Evolutionary conservation across 2,329 filamentous ascomycete genomes (phyloP).

Genomic region (Pleoardoris graminearum): DNA sequence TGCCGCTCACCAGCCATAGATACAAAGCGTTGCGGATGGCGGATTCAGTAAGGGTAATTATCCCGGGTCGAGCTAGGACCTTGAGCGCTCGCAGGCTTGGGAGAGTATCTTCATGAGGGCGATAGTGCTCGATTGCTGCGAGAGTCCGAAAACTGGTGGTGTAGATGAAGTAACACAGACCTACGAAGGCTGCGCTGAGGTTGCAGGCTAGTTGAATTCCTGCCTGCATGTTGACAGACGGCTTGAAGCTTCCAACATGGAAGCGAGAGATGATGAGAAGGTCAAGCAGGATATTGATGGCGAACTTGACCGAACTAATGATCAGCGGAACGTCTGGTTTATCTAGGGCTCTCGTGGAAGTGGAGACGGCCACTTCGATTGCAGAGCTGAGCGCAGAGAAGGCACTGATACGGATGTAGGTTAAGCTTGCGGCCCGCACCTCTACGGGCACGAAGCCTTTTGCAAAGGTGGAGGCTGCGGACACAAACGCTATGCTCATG

Average conservation of each 20-base stretch:
- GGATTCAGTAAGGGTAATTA: slow-evolving; percentile 65
- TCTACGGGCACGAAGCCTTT: slow-evolving; percentile 65
- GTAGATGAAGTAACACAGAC: slow-evolving; percentile 62
- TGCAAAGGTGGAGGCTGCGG: slow-evolving; percentile 59
- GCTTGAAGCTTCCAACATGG: slow-evolving; percentile 58
- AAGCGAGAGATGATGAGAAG: slow-evolving; percentile 68
- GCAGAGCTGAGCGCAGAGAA: slow-evolving; percentile 66
- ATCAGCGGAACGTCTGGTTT: slow-evolving; percentile 69
- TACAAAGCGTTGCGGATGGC: slow-evolving; percentile 70
- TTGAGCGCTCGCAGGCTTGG: slow-evolving; percentile 53
- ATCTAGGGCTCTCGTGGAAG: slow-evolving; percentile 67
- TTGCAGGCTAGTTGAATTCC: slow-evolving; percentile 63
- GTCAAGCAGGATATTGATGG: slow-evolving; percentile 68
- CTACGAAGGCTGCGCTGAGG: too few species aligned
- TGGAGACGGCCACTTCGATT: slow-evolving; percentile 64
- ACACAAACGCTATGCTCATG: slow-evolving; percentile 63
- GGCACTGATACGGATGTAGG: slow-evolving; percentile 66
- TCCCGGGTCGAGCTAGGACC: slow-evolving; percentile 61
- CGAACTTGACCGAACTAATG: slow-evolving; percentile 66
- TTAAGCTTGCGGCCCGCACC: slow-evolving; percentile 60
- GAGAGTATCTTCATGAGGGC: too few species aligned
- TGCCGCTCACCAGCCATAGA: slow-evolving; percentile 68
- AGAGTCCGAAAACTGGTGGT: slow-evolving; percentile 36
- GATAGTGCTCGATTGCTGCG: slow-evolving; percentile 13
- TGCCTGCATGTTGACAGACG: slow-evolving; percentile 67